Percentiles rank a stretch among this genome's conserved stretches.
phyloP scores from a whole-genome alignment of 371 early-diverging fungal species.

The Blakeslea trispora region DNA sequence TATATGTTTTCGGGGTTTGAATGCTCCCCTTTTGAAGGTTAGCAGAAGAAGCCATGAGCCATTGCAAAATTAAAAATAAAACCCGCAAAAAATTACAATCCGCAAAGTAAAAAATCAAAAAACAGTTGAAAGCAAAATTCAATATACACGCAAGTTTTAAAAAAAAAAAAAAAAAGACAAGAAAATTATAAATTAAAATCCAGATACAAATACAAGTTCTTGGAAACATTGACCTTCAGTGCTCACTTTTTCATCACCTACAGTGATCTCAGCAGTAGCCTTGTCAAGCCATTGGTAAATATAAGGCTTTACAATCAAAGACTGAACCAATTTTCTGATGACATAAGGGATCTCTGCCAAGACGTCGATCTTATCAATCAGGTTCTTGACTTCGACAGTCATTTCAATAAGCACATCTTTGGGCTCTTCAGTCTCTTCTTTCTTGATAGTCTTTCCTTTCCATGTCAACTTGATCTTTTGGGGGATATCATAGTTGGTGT shows the following conservation, averaged over 20 bases:
- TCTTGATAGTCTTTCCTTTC: constrained; percentile 72
- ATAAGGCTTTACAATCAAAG: constrained; percentile 91
- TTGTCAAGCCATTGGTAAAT: constrained; percentile 87
- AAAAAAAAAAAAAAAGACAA: background rate
- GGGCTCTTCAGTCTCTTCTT: constrained; percentile 44
- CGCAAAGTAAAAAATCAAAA: no score
- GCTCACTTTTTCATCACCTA: constrained; percentile 66
- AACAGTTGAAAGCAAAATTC: no score
- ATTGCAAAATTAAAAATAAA: no score
- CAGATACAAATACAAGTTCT: constrained; percentile 64
- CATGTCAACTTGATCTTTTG: constrained; percentile 66
- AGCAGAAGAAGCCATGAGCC: no score
- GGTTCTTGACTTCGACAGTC: constrained; percentile 58
- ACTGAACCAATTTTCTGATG: constrained; percentile 85
- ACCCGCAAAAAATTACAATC: no score
- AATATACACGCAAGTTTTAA: no score
- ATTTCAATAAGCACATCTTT: constrained; percentile 67
- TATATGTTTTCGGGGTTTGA: no score
- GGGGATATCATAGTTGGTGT: constrained; percentile 85
- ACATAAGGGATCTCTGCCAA: constrained; percentile 88
- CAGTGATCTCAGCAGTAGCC: constrained; percentile 60
- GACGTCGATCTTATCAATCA: constrained; percentile 83
- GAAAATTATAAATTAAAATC: constrained; percentile 33
- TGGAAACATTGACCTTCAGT: constrained; percentile 67
- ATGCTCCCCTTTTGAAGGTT: no score